Base-by-base conservation (phyloP, 2,329 filamentous ascomycete species). In the Talaromyces rugulosus region DNA sequence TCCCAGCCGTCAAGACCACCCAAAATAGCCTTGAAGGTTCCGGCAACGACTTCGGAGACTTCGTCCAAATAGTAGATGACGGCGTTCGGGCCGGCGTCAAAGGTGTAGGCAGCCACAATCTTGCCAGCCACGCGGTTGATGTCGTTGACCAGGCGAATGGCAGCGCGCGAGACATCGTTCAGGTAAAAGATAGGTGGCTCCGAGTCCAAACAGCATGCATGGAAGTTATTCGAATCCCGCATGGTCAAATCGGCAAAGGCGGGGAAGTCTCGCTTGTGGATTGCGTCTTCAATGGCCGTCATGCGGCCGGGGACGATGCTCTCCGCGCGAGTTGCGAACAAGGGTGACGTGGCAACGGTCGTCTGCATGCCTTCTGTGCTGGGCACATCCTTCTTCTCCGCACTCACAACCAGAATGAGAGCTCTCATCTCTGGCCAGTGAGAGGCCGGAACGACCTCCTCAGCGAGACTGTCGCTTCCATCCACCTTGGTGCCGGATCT, bases 161-260 rank as follows among this genome's bases (percentile, higher is more conserved):
- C 92, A 1, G 94, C 92, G 42, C 90, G 83, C 23, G 89, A 94
- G 16, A 94, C 88, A 74, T 99, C 95, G 78, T 97, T 99, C 83
- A 99, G 88, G 82, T 99, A 99, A 79, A 96, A 97, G 74, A 99
- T 99, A 18, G 96, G 95, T 52, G 96, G 95, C 79, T 92, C 92
- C 1, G 95, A 98, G 75, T 99, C 95, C 69, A 96, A 82, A 75
- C 95, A 98, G 62, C 89, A 92, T 42, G 95, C 91, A 77, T 99
- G 95, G 87, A 99, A 99, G 63, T 88, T 91, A 81, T 99, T 99
- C 73, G 90, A 96, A 75, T 99, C 95, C 75, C 88, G 89, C 93
- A 97, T 99, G 16, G 95, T 96, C 65, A 97, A 85, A 74, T 91
- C 87, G 28, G 89, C 95, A 72, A 99, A 99, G 23, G 84, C 81